phyloP scores from a whole-genome alignment of 805 yeast genomes.

The Pichia sporocuriosa region DNA sequence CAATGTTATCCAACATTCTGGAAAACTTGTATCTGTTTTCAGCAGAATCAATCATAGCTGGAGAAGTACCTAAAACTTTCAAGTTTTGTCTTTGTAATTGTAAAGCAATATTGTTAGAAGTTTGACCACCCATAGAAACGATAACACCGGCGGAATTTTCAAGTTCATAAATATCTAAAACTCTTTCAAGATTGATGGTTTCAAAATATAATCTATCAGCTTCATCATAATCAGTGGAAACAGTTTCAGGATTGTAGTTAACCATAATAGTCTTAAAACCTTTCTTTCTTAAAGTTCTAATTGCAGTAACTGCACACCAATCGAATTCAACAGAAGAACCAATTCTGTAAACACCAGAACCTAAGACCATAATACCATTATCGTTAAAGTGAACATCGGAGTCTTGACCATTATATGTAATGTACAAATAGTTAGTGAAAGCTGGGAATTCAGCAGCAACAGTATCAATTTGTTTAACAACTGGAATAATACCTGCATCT shows the following conservation, averaged over 20 bases:
- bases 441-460: constrained; percentile 99
- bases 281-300: constrained; percentile 82
- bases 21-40: constrained; percentile 97
- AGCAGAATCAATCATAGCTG: constrained; percentile 97
- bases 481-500: constrained; percentile 81
- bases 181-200: constrained; percentile 89
- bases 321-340: constrained; percentile 99
- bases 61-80: constrained; percentile 93
- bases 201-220: constrained; percentile 96
- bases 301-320: constrained; percentile 99
- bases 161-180: constrained; percentile 87
- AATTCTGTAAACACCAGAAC: constrained; percentile 97
- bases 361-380: constrained; percentile 90
- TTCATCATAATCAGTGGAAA: constrained; percentile 97
- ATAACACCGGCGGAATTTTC: constrained; percentile 89
- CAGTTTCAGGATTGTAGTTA: constrained; percentile 98
- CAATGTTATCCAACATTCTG: constrained; percentile 91
- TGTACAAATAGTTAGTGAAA: constrained; percentile 85
- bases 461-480: constrained; percentile 95
- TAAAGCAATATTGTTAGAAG: constrained; percentile 93
- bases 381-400: constrained; percentile 87
- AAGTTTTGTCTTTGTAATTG: constrained; percentile 90
- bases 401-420: constrained; percentile 87
- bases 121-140: constrained; percentile 98
- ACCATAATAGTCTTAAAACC: constrained; percentile 92